Percentiles rank a stretch among this genome's conserved stretches.
phyloP scores from a whole-genome alignment of 148 eudicot species.

The Amaranthus cruentus region DNA sequence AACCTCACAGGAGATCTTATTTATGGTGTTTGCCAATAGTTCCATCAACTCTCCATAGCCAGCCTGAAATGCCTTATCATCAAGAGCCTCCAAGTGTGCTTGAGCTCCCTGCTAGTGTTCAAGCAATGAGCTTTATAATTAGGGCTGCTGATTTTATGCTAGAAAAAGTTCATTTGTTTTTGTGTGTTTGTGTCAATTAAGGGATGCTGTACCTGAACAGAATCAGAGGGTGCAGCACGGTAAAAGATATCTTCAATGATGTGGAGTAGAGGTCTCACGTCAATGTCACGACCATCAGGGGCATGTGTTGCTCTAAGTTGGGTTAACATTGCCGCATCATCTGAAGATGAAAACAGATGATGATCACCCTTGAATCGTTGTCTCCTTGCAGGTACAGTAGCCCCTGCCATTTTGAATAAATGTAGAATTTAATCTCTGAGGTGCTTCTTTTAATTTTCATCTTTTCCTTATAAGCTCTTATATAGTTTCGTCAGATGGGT shows the following conservation, averaged over 20 bases:
- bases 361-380: constrained; percentile 37
- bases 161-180: not conserved
- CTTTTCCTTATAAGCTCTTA: constrained; percentile 8
- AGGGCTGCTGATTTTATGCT: not conserved
- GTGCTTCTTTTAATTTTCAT: not conserved
- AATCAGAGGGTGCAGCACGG: constrained; percentile 39
- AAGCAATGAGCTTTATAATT: constrained; percentile 2
- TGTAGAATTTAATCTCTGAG: not conserved
- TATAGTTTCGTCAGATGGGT: constrained; percentile 13
- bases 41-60: constrained; percentile 51
- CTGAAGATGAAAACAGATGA: constrained; percentile 50
- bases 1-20: constrained; percentile 67
- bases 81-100: constrained; percentile 42
- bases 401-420: constrained; percentile 24
- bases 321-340: constrained; percentile 61
- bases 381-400: constrained; percentile 29
- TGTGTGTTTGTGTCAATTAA: not conserved
- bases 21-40: constrained; percentile 51
- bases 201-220: constrained; percentile 20
- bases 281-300: constrained; percentile 61
- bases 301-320: constrained; percentile 54
- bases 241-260: constrained; percentile 59
- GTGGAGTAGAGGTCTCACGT: constrained; percentile 48
- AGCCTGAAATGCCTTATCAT: constrained; percentile 37
- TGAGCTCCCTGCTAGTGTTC: constrained; percentile 31